A percentile compares a stretch with the other conserved stretches of the same genome.
Evolutionary conservation across 129 eudicot species (phyloP).

Genomic region (Chrysanthemum lavandulifolium): DNA sequence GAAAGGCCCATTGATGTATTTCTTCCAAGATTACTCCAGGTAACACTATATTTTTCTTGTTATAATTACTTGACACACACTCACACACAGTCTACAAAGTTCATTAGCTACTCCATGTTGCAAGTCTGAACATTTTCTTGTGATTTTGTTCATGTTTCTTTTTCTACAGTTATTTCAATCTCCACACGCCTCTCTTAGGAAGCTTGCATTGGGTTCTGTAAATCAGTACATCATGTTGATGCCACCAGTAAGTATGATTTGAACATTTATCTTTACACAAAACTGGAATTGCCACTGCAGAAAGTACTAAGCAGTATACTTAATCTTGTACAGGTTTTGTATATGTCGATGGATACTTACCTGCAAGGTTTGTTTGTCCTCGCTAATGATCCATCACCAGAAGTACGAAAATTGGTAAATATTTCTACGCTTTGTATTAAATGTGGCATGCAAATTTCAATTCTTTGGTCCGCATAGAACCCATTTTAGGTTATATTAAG

Average conservation of each 20-base stretch:
- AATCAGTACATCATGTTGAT: conserved; percentile 92
- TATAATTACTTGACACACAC: neutral
- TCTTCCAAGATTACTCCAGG: conserved; percentile 83
- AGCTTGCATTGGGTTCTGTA: conserved; percentile 80
- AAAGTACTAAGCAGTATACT: conserved; percentile 15
- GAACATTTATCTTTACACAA: neutral
- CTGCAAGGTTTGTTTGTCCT: conserved; percentile 95
- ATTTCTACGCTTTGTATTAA: neutral
- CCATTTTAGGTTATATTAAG: neutral
- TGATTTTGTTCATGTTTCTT: conserved; percentile 3
- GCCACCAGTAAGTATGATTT: conserved; percentile 78
- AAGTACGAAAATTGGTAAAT: conserved; percentile 95
- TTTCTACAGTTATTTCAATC: conserved; percentile 77
- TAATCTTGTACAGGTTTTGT: conserved; percentile 50
- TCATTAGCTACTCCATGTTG: conserved; percentile 3
- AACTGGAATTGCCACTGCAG: conserved; percentile 16
- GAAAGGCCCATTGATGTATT: conserved; percentile 88
- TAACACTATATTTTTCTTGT: conserved; percentile 20
- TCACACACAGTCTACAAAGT: neutral
- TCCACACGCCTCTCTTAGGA: conserved; percentile 71
- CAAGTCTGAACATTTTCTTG: neutral
- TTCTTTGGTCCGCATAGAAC: neutral
- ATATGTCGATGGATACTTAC: conserved; percentile 82
- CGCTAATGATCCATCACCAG: conserved; percentile 84
- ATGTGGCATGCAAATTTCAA: neutral